Evolutionary conservation across 495 filamentous ascomycete genomes (phyloP).

Genomic region (Aspergillus steynii): DNA sequence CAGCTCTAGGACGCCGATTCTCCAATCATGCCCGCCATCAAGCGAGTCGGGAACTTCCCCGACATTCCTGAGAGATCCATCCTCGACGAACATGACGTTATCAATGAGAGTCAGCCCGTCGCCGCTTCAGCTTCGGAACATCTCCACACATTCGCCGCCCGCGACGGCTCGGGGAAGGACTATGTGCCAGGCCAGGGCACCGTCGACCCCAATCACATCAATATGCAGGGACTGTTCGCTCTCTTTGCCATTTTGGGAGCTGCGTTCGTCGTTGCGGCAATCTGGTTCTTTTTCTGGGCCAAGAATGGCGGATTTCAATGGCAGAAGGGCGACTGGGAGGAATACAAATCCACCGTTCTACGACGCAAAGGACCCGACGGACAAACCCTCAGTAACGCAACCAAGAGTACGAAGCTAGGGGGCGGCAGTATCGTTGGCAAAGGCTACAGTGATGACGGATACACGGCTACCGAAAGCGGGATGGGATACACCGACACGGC

Average conservation of each 20-base stretch:
- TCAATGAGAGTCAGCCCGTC: background rate
- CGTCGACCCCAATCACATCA: constrained; percentile 66
- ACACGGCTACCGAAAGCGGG: constrained; percentile 50
- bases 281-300: constrained; percentile 99
- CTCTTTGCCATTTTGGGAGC: constrained; percentile 84
- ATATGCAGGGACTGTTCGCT: constrained; percentile 79
- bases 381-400: constrained; percentile 75
- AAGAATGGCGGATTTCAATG: constrained; percentile 93
- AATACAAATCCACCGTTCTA: constrained; percentile 97
- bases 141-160: constrained; percentile 21
- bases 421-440: constrained; percentile 73
- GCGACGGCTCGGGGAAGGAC: constrained; percentile 24
- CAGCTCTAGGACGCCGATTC: constrained; percentile 21
- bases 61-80: constrained; percentile 27
- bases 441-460: constrained; percentile 56
- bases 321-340: constrained; percentile 86
- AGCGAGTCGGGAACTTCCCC: constrained; percentile 26
- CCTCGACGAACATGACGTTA: constrained; percentile 11
- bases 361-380: constrained; percentile 89
- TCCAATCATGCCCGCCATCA: constrained; percentile 35
- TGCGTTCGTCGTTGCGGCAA: constrained; percentile 68
- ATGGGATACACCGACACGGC: constrained; percentile 37
- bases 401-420: constrained; percentile 76
- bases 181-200: constrained; percentile 51
- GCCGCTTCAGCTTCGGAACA: background rate